Percentiles rank a stretch among this genome's conserved stretches.
Conservation (phyloP, 1,284 basidiomycete species). For the Ceratobasidium sp. region DNA sequence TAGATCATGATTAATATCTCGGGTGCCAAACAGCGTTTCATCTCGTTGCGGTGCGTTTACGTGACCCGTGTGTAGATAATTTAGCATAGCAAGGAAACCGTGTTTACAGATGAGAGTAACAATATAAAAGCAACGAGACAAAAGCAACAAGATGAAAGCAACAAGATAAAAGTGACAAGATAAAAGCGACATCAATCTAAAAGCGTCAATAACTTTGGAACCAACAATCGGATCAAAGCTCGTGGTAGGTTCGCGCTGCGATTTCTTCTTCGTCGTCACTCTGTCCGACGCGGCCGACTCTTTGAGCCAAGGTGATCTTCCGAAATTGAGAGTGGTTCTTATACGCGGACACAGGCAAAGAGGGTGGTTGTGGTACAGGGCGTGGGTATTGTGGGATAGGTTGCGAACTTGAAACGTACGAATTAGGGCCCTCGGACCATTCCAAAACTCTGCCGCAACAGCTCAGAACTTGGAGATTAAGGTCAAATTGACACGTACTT, state of each 20-base stretch:
- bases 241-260: conserved; percentile 25
- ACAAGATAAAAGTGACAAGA: too few species aligned
- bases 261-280: conserved; percentile 27
- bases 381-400: neutral
- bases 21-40: too few species aligned
- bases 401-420: neutral
- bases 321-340: neutral
- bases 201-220: neutral
- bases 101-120: too few species aligned
- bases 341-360: too few species aligned
- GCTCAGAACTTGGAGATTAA: neutral
- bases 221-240: neutral
- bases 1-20: too few species aligned
- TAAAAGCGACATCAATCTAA: too few species aligned
- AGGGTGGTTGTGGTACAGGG: neutral
- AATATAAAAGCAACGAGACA: neutral
- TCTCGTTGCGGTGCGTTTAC: too few species aligned
- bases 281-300: neutral
- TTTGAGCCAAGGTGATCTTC: neutral
- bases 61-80: too few species aligned
- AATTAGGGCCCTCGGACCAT: neutral
- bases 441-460: neutral
- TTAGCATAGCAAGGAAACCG: too few species aligned
- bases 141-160: too few species aligned
- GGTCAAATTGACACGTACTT: conserved; percentile 2